These are phyloP conservation scores for Pseudonitzschia pungens DNA, from an alignment of 108 stramenopile species.

Conservation along the genomic window DNA sequence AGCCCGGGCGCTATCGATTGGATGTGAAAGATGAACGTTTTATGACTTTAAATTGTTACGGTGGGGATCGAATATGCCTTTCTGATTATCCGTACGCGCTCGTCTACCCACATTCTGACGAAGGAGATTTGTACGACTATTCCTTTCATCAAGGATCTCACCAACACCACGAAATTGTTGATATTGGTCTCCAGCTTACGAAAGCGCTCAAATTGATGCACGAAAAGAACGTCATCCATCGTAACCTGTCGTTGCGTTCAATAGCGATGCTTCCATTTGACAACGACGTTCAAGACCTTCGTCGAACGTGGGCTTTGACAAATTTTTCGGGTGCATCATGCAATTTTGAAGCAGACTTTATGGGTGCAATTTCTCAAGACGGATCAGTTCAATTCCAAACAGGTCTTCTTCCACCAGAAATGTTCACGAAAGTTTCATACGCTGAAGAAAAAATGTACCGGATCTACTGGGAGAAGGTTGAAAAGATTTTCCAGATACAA, in stretches of 20 bases:
- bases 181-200: conserved; percentile 45
- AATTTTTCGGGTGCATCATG: conserved; percentile 37
- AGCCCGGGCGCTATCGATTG: conserved; percentile 40
- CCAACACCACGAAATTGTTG: conserved; percentile 21
- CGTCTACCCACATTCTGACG: conserved; percentile 53
- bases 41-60: conserved; percentile 26
- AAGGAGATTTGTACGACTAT: conserved; percentile 54
- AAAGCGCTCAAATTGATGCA: conserved; percentile 55
- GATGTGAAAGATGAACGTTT: conserved; percentile 53
- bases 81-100: conserved; percentile 57
- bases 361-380: conserved; percentile 45
- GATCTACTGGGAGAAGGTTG: conserved; percentile 45
- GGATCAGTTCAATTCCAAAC: conserved; percentile 45
- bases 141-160: conserved; percentile 38
- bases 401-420: conserved; percentile 54
- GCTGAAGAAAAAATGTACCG: conserved; percentile 39
- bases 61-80: conserved; percentile 33
- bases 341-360: conserved; percentile 12
- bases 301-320: conserved; percentile 46
- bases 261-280: conserved; percentile 28
- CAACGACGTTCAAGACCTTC: conserved; percentile 31
- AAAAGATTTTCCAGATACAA: conserved; percentile 37
- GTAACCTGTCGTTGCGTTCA: conserved; percentile 38
- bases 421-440: conserved; percentile 48
- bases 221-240: conserved; percentile 46